Base-by-base conservation (phyloP, 169 alveolate genomes). In the Babesia gibsoni region DNA sequence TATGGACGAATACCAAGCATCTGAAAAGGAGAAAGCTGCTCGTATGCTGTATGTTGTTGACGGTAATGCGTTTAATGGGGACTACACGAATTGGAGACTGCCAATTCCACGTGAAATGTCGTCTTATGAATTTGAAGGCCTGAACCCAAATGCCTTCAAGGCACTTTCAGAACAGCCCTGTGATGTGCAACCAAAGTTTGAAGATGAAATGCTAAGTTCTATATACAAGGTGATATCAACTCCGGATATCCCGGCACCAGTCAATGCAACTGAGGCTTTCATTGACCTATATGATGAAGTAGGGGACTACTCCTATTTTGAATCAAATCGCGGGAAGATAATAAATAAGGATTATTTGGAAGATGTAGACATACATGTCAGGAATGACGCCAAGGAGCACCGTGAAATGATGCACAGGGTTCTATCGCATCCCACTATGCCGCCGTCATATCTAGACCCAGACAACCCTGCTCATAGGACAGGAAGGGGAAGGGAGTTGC, bases 371-470 rank as follows among this genome's bases (percentile, higher is more conserved):
- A 35, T 67, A 1, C n/a, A 10, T 27, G 30, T 32, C 27, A 18
- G 66, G 23, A 66, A 53, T 6, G 75, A 77, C 0, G 27, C 67
- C 20, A 67, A 59, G 39, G 37, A 54, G 10, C 48, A 77, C 9
- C 50, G 73, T 7, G 83, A 68, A 57, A 35, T 77, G 58, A 20
- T 68, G 67, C 81, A 53, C 52, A 77, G 35, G 25, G 77, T 64
- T 32, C 22, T 74, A 39, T 58, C 56, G 32, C 84, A 74, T 16
- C 86, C 86, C 0, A 77, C 86, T 27, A 68, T 16, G 23, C 57
- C 57, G n/a, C 92, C 92, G 36, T 72, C 84, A 18, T 87, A 82
- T 66, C 35, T 87, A 43, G 89, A 87, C 66, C 92, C 92, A 16
- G 66, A 41, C 20, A 83, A 87, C 61, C 73, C 87, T n/a, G 83